phyloP scores from a whole-genome alignment of 495 filamentous ascomycete species.

The Podospora pseudopauciseta region DNA sequence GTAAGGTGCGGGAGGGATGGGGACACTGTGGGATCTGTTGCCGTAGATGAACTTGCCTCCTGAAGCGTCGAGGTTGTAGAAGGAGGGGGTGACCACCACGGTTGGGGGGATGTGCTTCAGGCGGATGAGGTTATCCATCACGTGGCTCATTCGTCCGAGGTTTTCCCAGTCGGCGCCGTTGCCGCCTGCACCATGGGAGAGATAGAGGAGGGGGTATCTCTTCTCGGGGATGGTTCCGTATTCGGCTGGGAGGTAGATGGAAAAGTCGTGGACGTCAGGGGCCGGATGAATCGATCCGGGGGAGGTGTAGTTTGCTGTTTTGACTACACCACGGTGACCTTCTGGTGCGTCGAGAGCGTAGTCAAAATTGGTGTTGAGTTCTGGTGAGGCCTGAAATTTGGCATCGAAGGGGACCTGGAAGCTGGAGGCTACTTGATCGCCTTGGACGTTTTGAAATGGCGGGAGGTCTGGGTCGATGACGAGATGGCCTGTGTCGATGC shows the following conservation, averaged over 20 bases:
- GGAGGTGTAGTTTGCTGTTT: slow-evolving; percentile 34
- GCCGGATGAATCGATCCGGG: slow-evolving; percentile 33
- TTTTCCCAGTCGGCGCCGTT: slow-evolving; percentile 35
- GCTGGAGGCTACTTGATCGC: slow-evolving; percentile 34
- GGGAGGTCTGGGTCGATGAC: slow-evolving; percentile 33
- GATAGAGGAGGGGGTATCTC: slow-evolving; percentile 34
- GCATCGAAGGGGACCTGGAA: slow-evolving; percentile 35
- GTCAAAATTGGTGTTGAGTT: slow-evolving; percentile 34
- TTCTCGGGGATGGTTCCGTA: slow-evolving; percentile 24
- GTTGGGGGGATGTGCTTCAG: slow-evolving; percentile 32
- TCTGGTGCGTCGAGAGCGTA: slow-evolving; percentile 29
- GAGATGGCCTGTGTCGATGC: slow-evolving; percentile 33
- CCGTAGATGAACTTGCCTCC: slow-evolving; percentile 28
- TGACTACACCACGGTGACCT: slow-evolving; percentile 24
- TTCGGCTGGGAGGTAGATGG: slow-evolving; percentile 32
- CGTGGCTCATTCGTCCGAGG: slow-evolving; percentile 30
- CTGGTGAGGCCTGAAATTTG: slow-evolving; percentile 29
- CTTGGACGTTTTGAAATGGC: slow-evolving; percentile 31
- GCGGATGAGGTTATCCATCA: slow-evolving; percentile 36
- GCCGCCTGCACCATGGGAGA: slow-evolving; percentile 30
- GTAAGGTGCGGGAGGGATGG: slow-evolving; percentile 17
- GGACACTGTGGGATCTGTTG: slow-evolving; percentile 19
- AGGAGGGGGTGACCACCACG: slow-evolving; percentile 34
- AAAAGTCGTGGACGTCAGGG: slow-evolving; percentile 31
- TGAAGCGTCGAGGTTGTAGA: slow-evolving; percentile 33